Percentiles rank a stretch among this genome's conserved stretches.
Evolutionary conservation across 345 rosid genomes (phyloP).

Genomic region (Brassica juncea): DNA sequence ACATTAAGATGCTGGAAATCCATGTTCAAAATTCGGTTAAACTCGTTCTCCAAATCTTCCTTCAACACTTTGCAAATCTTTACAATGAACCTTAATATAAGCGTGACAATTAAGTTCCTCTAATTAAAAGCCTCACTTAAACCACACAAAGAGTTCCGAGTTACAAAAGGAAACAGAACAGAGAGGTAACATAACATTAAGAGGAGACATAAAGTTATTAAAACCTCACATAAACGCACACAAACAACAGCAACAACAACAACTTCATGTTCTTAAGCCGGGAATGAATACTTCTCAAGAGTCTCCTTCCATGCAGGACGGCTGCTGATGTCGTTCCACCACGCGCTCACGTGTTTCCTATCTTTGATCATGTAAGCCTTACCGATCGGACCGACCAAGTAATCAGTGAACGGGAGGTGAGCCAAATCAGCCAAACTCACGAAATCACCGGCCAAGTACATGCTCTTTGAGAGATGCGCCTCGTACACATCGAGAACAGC

Average conservation of each 20-base stretch:
- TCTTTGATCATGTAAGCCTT: conserved; percentile 55
- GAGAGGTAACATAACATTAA: conserved; percentile 16
- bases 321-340: conserved; percentile 69
- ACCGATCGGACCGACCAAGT: conserved; percentile 55
- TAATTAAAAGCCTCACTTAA: background rate
- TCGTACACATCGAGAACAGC: conserved; percentile 62
- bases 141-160: background rate
- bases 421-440: conserved; percentile 72
- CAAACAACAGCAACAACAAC: background rate
- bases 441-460: conserved; percentile 71
- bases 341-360: conserved; percentile 61
- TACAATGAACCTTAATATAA: background rate
- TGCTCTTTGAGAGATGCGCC: conserved; percentile 57
- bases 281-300: conserved; percentile 38
- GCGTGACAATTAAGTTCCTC: background rate
- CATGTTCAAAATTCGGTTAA: background rate
- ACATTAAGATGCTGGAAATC: background rate
- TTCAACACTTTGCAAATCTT: background rate
- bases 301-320: conserved; percentile 70
- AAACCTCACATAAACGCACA: conserved; percentile 17
- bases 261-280: conserved; percentile 14
- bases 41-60: too few relatives aligned
- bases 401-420: conserved; percentile 61
- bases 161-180: conserved; percentile 3
- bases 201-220: conserved; percentile 1